Base-by-base conservation (phyloP, 1,139 yeast species). In the Yamadazyma conglobata region DNA sequence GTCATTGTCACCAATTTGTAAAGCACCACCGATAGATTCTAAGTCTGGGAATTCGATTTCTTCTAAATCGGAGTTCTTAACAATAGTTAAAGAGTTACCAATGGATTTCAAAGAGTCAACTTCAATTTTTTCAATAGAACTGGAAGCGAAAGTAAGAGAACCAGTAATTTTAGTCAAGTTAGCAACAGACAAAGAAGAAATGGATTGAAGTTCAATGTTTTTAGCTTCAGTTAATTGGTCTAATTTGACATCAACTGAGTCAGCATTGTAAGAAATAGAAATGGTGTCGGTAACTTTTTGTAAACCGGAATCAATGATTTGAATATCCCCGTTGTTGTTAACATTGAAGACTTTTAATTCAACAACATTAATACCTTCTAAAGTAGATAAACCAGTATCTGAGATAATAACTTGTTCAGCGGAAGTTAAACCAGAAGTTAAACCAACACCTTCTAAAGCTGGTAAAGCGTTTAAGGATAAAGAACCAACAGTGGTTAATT, bases 261-360 rank as follows among this genome's bases (percentile, higher is more conserved):
- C 80, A 53, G 95, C 85, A 70, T 91, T 91, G 73, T 74, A 83
- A 43, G 95, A 77, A 56, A 91, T 79, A 49, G 81, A 78, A 53
- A 91, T 70, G 44, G 78, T 59, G 58, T 77, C 77, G 43, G 91
- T 76, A 44, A 88, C 94, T 43, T 80, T 64, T 59, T 77, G 63
- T 60, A 91, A 77, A 47, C 79, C 79, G 32, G 89, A 78, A 57
- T 83, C 77, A 50, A 83, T 72, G 41, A 84, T 64, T 48, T 67
- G 66, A 54, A 69, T 71, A 50, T 89, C 77, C 58, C 70, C 71
- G 56, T 73, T 72, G 82, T 91, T 91, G 87, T 88, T 89, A 53
- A 91, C 77, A 70, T 88, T 75, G 71, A 88, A 85, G 39, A 70
- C 69, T 56, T 75, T 75, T 52, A 87, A 84, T 51, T 77, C 56